Percentiles rank a stretch among this genome's conserved stretches.
Evolutionary conservation across 2,329 filamentous ascomycete genomes (phyloP).

Genomic region (Verticillium longisporum): DNA sequence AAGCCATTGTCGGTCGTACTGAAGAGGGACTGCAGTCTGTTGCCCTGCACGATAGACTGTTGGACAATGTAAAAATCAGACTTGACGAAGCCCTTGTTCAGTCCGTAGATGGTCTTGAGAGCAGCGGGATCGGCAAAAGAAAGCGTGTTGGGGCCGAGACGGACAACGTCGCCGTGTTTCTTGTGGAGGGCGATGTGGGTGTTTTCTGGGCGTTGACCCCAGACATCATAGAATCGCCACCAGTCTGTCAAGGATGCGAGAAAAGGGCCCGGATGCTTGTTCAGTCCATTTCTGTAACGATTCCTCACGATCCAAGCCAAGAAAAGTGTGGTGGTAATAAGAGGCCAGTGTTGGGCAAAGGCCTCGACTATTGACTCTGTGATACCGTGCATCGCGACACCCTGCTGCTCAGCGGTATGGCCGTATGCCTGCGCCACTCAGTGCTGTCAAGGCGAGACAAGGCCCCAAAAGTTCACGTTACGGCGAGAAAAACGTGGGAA

Average conservation of each 20-base stretch:
- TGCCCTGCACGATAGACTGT: constrained; percentile 63
- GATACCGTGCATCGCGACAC: constrained; percentile 17
- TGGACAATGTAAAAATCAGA: constrained; percentile 79
- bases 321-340: constrained; percentile 23
- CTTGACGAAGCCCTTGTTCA: constrained; percentile 78
- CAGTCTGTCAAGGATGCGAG: constrained; percentile 58
- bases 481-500: background rate
- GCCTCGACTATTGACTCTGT: constrained; percentile 26
- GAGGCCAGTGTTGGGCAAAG: constrained; percentile 35
- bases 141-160: constrained; percentile 66
- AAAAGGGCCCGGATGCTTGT: constrained; percentile 66
- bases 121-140: constrained; percentile 70
- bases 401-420: background rate
- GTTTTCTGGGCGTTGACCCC: constrained; percentile 54
- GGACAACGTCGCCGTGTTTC: constrained; percentile 66
- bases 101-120: constrained; percentile 69
- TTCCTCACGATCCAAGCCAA: constrained; percentile 39
- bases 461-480: background rate
- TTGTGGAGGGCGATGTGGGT: constrained; percentile 63
- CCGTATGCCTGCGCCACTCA: background rate
- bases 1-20: constrained; percentile 69
- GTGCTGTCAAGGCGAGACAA: background rate
- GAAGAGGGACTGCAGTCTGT: constrained; percentile 65
- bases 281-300: constrained; percentile 49
- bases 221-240: constrained; percentile 70